Evolutionary conservation across 371 early-diverging fungal genomes (phyloP).

Genomic region (Circinella minor): DNA sequence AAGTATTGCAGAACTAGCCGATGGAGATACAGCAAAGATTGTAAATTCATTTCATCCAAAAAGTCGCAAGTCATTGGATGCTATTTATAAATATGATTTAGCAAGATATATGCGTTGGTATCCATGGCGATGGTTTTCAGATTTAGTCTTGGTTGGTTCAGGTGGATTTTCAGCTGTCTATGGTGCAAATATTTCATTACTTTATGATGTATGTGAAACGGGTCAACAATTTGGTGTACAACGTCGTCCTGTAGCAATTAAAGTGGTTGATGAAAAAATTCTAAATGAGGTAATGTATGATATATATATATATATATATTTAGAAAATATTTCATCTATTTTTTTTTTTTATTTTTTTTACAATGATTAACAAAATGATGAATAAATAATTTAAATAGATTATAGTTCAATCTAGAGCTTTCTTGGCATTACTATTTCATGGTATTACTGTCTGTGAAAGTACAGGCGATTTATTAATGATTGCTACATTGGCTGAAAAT

Average conservation of each 20-base stretch:
- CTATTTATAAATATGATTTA: constrained; percentile 36
- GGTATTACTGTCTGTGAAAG: constrained; percentile 46
- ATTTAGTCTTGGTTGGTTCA: constrained; percentile 43
- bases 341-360: too few species aligned
- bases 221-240: constrained; percentile 3
- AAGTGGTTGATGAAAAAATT: constrained; percentile 48
- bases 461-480: constrained; percentile 47
- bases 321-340: too few species aligned
- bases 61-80: constrained; percentile 30
- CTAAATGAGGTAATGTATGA: constrained; percentile 39
- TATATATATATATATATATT: too few species aligned
- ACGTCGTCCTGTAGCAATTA: constrained; percentile 32
- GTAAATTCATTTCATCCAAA: constrained; percentile 36
- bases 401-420: constrained; percentile 43
- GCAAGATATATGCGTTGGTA: constrained; percentile 46
- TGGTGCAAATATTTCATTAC: constrained; percentile 28
- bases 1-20: constrained; percentile 21
- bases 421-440: constrained; percentile 41
- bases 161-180: constrained; percentile 49
- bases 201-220: constrained; percentile 38
- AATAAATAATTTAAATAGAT: constrained; percentile 23
- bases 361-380: too few species aligned
- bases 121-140: constrained; percentile 49
- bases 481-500: constrained; percentile 36
- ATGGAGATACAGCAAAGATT: constrained; percentile 18